Evolutionary conservation across 352 stramenopile species (phyloP), one percentile per base, ranked within the genome.

Genomic region (Pseudoperonospora humuli): DNA sequence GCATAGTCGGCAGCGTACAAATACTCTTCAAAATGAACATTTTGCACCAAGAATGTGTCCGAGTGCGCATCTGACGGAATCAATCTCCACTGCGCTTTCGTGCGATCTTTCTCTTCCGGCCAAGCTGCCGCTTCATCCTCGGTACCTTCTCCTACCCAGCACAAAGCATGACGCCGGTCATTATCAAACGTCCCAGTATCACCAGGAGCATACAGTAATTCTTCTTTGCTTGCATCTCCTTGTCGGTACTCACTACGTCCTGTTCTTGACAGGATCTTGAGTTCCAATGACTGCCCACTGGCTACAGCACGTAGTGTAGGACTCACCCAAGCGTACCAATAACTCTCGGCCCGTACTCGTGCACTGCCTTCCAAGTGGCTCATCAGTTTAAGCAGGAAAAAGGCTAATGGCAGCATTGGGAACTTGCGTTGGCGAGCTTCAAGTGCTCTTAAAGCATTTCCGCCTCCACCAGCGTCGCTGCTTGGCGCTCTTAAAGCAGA

Each of bases 1-100:
- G 70, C 70, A 43, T 83, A 84, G 44, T 85, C 72, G 9, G 70
- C 75, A 5, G 73, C 57, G 41, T 84, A 84, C 28, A 88, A 31
- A 45, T 69, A 84, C 57, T 85, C 73, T 10, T 75, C 57, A 31
- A 66, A 79, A 2, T 38, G 39, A 8, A 79, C 64, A 41, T 57
- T 85, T 48, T 82, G 75, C n/a, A 88, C 44, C 24, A 75, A 52
- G 37, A 88, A 88, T 6, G 67, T 73, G 32, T 86, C 69, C 11
- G 72, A 62, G 29, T 74, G 60, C 13, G 61, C 63, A 38, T 71
- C 74, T 7, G 64, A 70, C 0, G 75, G 75, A 29, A 84, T 75
- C 17, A 86, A 45, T 23, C 66, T 59, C 70, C 70, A 88, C 48
- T 76, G 56, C 1, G 71, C 67, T 45, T 78, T 82, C 21, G 54